Percentiles rank a stretch among this genome's conserved stretches.
Conservation (phyloP, 2,329 filamentous ascomycete genomes). For the Arthroderma sp. region DNA sequence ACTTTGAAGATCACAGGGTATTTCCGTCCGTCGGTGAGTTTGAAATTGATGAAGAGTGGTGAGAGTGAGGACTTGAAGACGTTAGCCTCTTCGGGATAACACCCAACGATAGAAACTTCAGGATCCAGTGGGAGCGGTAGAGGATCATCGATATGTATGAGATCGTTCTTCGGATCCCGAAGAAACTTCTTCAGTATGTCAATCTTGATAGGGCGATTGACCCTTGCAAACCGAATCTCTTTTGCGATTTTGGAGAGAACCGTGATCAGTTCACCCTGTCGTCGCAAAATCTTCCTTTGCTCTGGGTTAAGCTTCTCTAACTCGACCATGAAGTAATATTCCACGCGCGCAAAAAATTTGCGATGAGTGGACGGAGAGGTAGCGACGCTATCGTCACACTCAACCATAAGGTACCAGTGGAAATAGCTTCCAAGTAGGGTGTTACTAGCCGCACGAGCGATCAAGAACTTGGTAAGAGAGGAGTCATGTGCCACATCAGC, state of each 20-base stretch:
- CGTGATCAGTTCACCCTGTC: constrained; percentile 80
- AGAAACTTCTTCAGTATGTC: constrained; percentile 75
- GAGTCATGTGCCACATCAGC: constrained; percentile 55
- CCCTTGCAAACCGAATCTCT: constrained; percentile 69
- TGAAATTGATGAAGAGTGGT: constrained; percentile 83
- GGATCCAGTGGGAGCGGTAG: constrained; percentile 83
- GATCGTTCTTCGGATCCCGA: constrained; percentile 78
- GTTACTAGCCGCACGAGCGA: constrained; percentile 74
- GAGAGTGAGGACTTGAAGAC: constrained; percentile 94
- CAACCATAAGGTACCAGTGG: constrained; percentile 97
- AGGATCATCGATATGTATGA: constrained; percentile 69
- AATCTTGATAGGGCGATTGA: constrained; percentile 65
- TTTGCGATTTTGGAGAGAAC: constrained; percentile 79
- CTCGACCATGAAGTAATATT: constrained; percentile 90
- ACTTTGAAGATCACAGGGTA: constrained; percentile 97
- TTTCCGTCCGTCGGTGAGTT: constrained; percentile 58
- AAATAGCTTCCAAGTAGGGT: constrained; percentile 88
- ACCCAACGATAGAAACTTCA: constrained; percentile 61
- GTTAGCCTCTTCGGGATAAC: constrained; percentile 69
- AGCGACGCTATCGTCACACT: constrained; percentile 71
- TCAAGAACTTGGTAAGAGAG: constrained; percentile 77
- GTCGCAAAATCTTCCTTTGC: constrained; percentile 59
- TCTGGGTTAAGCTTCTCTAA: constrained; percentile 63
- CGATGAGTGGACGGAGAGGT: constrained; percentile 64
- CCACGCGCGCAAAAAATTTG: constrained; percentile 80